Evolutionary conservation across 768 basidiomycete species (phyloP), one percentile per base, ranked within the genome.

Genomic region (Lactarius tabidus): DNA sequence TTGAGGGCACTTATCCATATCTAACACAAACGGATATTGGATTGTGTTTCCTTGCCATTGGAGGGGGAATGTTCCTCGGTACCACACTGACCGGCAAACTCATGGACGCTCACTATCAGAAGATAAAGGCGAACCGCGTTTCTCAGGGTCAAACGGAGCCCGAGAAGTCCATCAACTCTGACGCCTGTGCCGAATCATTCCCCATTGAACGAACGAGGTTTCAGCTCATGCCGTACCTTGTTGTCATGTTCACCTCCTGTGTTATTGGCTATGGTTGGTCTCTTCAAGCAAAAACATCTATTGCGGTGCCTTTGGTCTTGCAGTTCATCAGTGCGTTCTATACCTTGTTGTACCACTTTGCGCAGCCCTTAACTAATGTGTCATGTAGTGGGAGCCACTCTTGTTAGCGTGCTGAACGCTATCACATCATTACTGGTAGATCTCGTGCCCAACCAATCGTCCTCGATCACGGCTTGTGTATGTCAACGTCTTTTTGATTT

Each of bases 41-140:
- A 2, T 75, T 95, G 6, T 93, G 89, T 73, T 95, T 87, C 77
- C 76, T 94, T 60, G 84, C 86, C 1, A 82, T 88, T 58, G 93
- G 91, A 2, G 82, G 84, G 18, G 94, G 93, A 0, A 86, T 86
- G 76, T 74, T 84, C 10, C 57, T 87, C 18, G 87, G 91, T 15
- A 81, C 84, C 23, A 72, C 79, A n/a, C 28, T 79, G 1, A 84
- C 79, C 26, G 92, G 93, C 3, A 82, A 77, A 61, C 70, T 90
- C 14, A 73, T 93, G 10, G 89, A 95, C 69, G 76, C 77, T 67
- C 85, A 91, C 66, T 95, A 87, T 72, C 81, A 70, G 68, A 74
- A 71, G 68, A 76, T 77, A 55, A 79, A 74, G 60, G 65, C 68
- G 55, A 68, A 71, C 35, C 61, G 70, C 68, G 69, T 70, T 60